These are phyloP conservation scores for Cystofilobasidium ferigula DNA, from an alignment of 768 basidiomycete species.

Conservation along the genomic window DNA sequence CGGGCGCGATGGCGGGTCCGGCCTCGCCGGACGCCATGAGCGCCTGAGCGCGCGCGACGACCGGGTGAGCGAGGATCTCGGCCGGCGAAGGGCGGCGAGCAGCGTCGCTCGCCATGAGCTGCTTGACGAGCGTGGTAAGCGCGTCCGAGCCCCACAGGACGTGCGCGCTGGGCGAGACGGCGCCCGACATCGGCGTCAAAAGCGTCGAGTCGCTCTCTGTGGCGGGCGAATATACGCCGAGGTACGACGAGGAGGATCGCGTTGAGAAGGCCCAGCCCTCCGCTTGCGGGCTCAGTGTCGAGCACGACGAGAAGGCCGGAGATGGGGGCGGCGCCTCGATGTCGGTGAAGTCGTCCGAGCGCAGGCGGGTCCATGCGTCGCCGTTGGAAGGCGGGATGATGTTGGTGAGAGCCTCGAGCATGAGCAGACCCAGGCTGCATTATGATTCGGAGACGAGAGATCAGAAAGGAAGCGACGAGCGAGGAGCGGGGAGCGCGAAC, in stretches of 20 bases:
- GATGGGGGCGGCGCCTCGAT: conserved; percentile 43
- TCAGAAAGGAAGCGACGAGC: neutral
- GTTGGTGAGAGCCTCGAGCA: conserved; percentile 89
- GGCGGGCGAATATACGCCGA: neutral
- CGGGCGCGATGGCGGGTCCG: neutral
- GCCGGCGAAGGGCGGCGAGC: conserved; percentile 21
- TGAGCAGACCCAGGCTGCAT: conserved; percentile 79
- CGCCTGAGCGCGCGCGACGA: conserved; percentile 23
- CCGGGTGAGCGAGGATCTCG: conserved; percentile 24
- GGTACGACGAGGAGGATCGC: conserved; percentile 1
- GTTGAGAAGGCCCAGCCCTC: neutral
- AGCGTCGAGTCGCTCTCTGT: neutral
- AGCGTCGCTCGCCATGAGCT: conserved; percentile 32
- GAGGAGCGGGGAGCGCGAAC: conserved; percentile 34
- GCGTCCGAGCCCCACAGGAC: conserved; percentile 11
- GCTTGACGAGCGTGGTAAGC: conserved; percentile 29
- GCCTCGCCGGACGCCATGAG: neutral
- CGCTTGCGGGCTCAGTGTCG: neutral
- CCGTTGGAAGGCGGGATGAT: conserved; percentile 81
- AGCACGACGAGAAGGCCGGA: conserved; percentile 1
- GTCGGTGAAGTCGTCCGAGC: conserved; percentile 81
- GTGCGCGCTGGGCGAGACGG: neutral
- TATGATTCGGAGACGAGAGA: conserved; percentile 33
- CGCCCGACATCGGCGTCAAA: neutral
- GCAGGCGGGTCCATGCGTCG: conserved; percentile 85